Evolutionary conservation across 306 rosid species (phyloP).

Genomic region (Sophora flavescens): DNA sequence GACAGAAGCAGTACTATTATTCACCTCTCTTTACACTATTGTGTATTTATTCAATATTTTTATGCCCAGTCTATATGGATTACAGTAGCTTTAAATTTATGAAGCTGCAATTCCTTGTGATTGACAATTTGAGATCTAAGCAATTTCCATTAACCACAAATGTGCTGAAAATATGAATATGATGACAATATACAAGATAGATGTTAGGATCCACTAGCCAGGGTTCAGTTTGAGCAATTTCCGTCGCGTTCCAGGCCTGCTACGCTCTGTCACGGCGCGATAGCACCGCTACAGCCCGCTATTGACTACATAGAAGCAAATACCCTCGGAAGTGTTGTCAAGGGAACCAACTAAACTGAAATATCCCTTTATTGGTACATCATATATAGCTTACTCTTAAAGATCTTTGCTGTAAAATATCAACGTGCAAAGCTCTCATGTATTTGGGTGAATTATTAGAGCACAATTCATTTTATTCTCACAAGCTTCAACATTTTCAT

Average conservation of each 20-base stretch:
- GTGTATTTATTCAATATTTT: no score
- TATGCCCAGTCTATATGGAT: no score
- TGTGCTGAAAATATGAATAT: slow-evolving; percentile 23
- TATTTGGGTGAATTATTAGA: slow-evolving; percentile 17
- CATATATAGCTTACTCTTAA: neutral
- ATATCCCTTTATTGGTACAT: slow-evolving; percentile 16
- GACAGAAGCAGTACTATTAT: neutral
- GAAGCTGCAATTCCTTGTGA: no score
- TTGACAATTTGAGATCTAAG: slow-evolving; percentile 2
- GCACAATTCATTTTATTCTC: no score
- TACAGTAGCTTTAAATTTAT: no score
- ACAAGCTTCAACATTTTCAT: no score
- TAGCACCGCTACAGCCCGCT: no score
- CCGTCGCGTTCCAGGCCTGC: no score
- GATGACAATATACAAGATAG: slow-evolving; percentile 5
- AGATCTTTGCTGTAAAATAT: slow-evolving; percentile 26
- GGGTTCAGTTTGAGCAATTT: slow-evolving; percentile 27
- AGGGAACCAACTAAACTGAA: slow-evolving; percentile 61
- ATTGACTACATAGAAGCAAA: no score
- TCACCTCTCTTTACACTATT: neutral
- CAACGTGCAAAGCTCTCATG: slow-evolving; percentile 25
- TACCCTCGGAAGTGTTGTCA: slow-evolving; percentile 69
- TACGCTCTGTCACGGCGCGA: no score
- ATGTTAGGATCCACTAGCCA: slow-evolving; percentile 29
- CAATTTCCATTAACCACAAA: neutral